Evolutionary conservation across 164 flowering plant genomes (phyloP).

Genomic region (Magnolia sinica): DNA sequence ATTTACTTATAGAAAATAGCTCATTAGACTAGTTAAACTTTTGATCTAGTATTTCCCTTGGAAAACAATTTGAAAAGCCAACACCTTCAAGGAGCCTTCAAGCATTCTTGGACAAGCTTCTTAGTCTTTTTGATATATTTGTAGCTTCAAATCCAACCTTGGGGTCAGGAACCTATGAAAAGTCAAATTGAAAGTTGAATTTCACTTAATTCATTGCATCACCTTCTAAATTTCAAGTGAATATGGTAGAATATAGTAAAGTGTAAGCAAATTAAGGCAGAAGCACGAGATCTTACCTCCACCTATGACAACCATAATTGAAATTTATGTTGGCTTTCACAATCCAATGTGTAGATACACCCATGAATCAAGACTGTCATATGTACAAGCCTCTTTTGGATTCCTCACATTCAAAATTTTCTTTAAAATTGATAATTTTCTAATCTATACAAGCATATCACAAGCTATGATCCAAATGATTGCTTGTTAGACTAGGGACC

Average conservation of each 20-base stretch:
- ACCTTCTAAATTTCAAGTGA: background rate
- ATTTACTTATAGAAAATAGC: background rate
- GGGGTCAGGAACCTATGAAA: constrained; percentile 32
- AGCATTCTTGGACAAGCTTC: constrained; percentile 23
- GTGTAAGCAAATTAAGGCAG: too few relatives aligned
- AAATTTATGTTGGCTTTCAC: too few relatives aligned
- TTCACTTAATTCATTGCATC: background rate
- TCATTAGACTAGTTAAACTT: background rate
- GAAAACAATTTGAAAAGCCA: background rate
- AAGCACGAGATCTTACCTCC: too few relatives aligned
- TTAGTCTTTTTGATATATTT: constrained; percentile 35
- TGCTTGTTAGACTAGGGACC: too few relatives aligned
- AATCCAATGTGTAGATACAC: too few relatives aligned
- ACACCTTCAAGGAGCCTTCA: background rate
- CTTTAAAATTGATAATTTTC: too few relatives aligned
- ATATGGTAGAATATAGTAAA: background rate
- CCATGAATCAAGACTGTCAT: too few relatives aligned
- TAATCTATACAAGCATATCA: too few relatives aligned
- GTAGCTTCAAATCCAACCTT: constrained; percentile 21
- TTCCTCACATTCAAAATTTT: too few relatives aligned
- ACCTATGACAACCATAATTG: too few relatives aligned
- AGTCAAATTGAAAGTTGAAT: background rate
- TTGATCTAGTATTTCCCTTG: background rate
- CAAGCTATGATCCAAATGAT: too few relatives aligned
- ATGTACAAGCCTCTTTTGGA: too few relatives aligned